Conservation (phyloP, 306 rosid species). For the Vicia faba region DNA sequence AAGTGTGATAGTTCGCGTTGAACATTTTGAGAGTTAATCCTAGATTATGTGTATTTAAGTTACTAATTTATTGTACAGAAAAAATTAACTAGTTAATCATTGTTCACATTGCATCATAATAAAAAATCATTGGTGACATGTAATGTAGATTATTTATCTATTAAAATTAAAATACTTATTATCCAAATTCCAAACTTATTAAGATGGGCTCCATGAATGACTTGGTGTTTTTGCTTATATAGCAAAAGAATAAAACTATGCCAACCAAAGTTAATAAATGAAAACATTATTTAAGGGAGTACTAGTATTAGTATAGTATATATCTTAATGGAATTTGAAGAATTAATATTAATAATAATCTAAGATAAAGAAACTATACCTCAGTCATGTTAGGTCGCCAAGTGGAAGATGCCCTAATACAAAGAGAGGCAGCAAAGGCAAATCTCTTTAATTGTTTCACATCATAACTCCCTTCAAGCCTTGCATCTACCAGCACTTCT, state of each 20-base stretch:
- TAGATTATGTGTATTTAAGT: no score
- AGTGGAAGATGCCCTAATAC: conserved; percentile 73
- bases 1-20: no score
- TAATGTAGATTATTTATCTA: background rate
- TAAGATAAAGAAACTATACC: conserved; percentile 56
- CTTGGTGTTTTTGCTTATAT: background rate
- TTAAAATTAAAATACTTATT: background rate
- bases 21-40: no score
- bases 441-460: conserved; percentile 55
- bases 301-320: no score
- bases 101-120: background rate
- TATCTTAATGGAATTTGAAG: background rate
- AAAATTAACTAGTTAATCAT: background rate
- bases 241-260: background rate
- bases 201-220: conserved; percentile 1
- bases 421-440: conserved; percentile 79
- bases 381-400: conserved; percentile 89
- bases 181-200: background rate
- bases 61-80: no score
- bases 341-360: background rate
- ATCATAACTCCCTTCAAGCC: conserved; percentile 76
- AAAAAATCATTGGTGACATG: background rate
- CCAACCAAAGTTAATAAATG: background rate
- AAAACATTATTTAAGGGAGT: background rate
- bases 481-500: conserved; percentile 78